Base-by-base conservation (phyloP, 441 rosid species). In the Euphorbia schlechtendalii region DNA sequence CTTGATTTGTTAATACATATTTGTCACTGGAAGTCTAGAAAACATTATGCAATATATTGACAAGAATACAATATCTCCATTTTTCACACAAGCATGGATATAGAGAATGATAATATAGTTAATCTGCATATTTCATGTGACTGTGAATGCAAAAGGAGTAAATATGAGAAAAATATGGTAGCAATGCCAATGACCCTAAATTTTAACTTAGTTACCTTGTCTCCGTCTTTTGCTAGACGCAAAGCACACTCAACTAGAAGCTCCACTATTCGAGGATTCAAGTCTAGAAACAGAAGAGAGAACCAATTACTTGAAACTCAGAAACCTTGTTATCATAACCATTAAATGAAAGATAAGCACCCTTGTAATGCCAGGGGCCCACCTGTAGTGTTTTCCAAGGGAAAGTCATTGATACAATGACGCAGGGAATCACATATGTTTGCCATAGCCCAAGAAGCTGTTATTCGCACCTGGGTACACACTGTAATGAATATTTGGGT, bases 391-490 rank as follows among this genome's bases (percentile, higher is more conserved):
- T 70, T 64, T 75, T 73, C 78, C 57, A 70, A 76, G 38, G 81
- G 74, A 65, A 75, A 64, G 70, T 79, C 82, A 72, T 77, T 70
- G 14, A 81, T 63, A 71, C 73, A 85, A 76, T 76, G 86, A 57
- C 80, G 83, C 60, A 93, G 70, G 63, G 96, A 83, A 71, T 88
- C 95, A 59, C 98, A 85, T 71, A 90, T 72, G 81, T 90, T 90
- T 67, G 98, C 98, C 84, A 88, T 76, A 61, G 97, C 95, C 98
- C 98, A 93, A 28, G 95, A 93, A 60, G 96, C 87, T 61, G 96
- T 84, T 71, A 93, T 82, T 38, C 96, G 85, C 74, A 93, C 96
- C 96, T 93, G 80, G 48, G 76, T 70, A 60, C 68, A 66, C 62
- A 49, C 65, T 58, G 17, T 25, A 52, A 4, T 69, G 6, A 56